A percentile compares a stretch with the other conserved stretches of the same genome.
Evolutionary conservation across 768 basidiomycete species (phyloP).

Genomic region (Boletus insuetus): DNA sequence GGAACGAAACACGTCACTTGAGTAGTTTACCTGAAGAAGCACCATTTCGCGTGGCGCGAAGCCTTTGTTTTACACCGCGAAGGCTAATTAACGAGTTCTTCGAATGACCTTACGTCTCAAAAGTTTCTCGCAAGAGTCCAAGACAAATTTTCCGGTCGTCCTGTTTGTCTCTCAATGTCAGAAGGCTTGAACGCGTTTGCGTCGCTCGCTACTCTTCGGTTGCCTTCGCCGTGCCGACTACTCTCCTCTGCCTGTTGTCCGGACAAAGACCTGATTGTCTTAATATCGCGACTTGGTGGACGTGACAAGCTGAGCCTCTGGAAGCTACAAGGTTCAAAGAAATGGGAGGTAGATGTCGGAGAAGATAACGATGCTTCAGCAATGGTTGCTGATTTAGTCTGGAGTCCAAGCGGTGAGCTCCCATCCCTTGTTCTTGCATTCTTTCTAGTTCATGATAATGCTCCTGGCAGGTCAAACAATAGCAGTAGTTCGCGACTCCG

Average conservation of each 20-base stretch:
- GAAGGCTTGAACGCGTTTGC: slow-evolving; percentile 45
- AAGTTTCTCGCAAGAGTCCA: slow-evolving; percentile 7
- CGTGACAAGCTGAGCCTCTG: slow-evolving; percentile 72
- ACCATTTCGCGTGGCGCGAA: slow-evolving; percentile 28
- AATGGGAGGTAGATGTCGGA: slow-evolving; percentile 80
- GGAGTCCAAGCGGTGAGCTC: slow-evolving; percentile 78
- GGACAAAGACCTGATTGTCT: slow-evolving; percentile 75
- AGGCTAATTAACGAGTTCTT: slow-evolving; percentile 22
- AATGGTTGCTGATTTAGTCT: slow-evolving; percentile 59
- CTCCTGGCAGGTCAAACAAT: slow-evolving; percentile 56
- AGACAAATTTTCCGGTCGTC: not conserved
- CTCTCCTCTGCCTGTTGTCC: slow-evolving; percentile 72
- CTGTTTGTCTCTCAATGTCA: slow-evolving; percentile 27
- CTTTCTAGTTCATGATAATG: slow-evolving; percentile 3
- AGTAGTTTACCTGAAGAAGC: slow-evolving; percentile 21
- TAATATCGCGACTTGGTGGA: slow-evolving; percentile 65
- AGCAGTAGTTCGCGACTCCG: slow-evolving; percentile 68
- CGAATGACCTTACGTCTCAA: slow-evolving; percentile 12
- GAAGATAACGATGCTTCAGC: slow-evolving; percentile 40
- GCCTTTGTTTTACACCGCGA: slow-evolving; percentile 18
- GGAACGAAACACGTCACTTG: slow-evolving; percentile 1
- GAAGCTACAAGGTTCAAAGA: slow-evolving; percentile 76
- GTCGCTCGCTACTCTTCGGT: slow-evolving; percentile 51
- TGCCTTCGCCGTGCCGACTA: slow-evolving; percentile 58
- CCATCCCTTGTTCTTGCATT: not conserved